Evolutionary conservation across 2,329 filamentous ascomycete genomes (phyloP).

Genomic region (Colletotrichum eremochloae): DNA sequence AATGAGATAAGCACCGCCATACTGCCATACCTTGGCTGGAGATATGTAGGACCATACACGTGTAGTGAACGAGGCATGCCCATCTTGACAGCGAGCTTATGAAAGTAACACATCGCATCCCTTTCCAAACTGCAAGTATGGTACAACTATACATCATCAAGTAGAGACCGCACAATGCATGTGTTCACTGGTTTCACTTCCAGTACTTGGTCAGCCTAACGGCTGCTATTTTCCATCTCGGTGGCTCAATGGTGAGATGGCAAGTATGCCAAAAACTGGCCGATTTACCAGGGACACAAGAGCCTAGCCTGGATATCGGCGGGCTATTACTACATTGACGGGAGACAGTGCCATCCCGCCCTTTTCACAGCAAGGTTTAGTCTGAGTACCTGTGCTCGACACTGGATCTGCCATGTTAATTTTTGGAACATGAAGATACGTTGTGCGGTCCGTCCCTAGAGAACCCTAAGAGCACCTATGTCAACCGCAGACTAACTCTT

Average conservation of each 20-base stretch:
- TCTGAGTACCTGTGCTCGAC: background rate
- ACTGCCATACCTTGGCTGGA: background rate
- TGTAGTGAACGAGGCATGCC: background rate
- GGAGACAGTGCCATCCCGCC: background rate
- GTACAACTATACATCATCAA: background rate
- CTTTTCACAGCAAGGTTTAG: background rate
- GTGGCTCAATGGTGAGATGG: background rate
- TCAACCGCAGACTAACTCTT: background rate
- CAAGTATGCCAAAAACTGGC: background rate
- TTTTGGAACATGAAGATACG: background rate
- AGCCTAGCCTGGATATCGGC: background rate
- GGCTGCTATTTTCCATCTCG: background rate
- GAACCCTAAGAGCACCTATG: background rate
- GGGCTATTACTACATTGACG: background rate
- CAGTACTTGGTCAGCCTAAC: background rate
- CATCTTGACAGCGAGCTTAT: background rate
- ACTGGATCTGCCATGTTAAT: background rate
- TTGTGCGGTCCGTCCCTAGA: background rate
- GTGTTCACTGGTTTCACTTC: background rate
- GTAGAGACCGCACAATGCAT: background rate
- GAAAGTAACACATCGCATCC: background rate
- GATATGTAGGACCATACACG: background rate
- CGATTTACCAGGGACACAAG: background rate
- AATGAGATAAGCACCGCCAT: background rate
- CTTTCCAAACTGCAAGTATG: background rate